A percentile compares a stretch with the other conserved stretches of the same genome.
Conservation (phyloP, 805 yeast species). For the Sungouiozyma ichnusensis region DNA sequence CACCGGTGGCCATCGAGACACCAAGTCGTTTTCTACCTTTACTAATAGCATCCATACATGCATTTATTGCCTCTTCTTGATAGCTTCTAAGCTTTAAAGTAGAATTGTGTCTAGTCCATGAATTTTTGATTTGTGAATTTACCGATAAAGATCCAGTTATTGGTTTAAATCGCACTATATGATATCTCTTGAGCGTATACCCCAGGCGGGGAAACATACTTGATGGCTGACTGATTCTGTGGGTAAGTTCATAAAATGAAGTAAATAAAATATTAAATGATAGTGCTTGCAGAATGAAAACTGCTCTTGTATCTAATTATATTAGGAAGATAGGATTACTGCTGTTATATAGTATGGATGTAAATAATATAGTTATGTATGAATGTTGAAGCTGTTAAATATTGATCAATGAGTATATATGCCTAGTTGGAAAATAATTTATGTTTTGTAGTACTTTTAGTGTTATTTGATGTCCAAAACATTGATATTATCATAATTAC, state of each 20-base stretch:
- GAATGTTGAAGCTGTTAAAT: not conserved
- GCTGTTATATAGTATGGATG: too few relatives aligned
- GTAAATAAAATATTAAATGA: too few relatives aligned
- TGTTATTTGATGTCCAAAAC: not conserved
- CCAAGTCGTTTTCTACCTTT: constrained; percentile 51
- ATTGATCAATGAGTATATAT: too few relatives aligned
- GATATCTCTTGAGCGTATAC: too few relatives aligned
- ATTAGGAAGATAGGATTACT: too few relatives aligned
- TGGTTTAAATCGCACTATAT: too few relatives aligned
- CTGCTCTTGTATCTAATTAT: too few relatives aligned
- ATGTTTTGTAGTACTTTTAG: not conserved
- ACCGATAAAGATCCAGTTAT: not conserved
- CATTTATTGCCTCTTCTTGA: constrained; percentile 59
- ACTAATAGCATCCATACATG: constrained; percentile 39
- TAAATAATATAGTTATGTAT: not conserved
- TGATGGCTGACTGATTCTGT: too few relatives aligned
- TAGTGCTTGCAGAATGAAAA: too few relatives aligned
- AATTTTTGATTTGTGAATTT: not conserved
- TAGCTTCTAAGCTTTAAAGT: constrained; percentile 35
- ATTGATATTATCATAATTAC: not conserved
- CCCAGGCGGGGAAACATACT: too few relatives aligned
- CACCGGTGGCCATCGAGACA: constrained; percentile 85
- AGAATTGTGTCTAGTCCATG: not conserved
- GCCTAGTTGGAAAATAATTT: not conserved
- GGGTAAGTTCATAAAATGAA: too few relatives aligned